Conservation (phyloP, 345 rosid genomes). For the Durio zibethinus region DNA sequence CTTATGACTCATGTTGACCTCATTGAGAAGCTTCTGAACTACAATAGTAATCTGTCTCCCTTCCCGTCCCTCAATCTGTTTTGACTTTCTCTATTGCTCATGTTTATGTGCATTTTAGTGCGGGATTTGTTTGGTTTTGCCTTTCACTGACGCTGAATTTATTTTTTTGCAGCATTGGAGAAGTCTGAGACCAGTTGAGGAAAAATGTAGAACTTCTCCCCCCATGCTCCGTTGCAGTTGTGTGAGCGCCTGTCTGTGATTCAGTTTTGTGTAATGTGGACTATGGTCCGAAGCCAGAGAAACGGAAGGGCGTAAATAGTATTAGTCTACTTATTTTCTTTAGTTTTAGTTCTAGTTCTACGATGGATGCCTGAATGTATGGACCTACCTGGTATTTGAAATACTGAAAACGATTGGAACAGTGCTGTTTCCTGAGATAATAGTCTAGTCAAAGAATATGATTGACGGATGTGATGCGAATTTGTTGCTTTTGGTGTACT, state of each 20-base stretch:
- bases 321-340: neutral
- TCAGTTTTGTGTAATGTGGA: neutral
- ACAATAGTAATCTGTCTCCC: slow-evolving; percentile 61
- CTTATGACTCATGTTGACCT: slow-evolving; percentile 99
- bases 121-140: neutral
- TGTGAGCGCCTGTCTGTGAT: neutral
- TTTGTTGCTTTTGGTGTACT: neutral
- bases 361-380: neutral
- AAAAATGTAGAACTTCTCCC: slow-evolving; percentile 1
- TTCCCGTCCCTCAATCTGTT: slow-evolving; percentile 5
- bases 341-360: too few species aligned
- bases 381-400: neutral
- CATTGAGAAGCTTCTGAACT: slow-evolving; percentile 97
- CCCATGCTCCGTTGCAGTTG: neutral
- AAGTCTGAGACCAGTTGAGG: slow-evolving; percentile 53
- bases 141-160: neutral
- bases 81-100: neutral
- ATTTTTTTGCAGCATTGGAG: slow-evolving; percentile 61
- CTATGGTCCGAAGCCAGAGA: neutral
- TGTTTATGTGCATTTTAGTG: neutral
- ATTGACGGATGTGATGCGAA: neutral
- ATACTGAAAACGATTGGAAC: neutral
- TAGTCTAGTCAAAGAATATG: neutral
- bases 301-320: neutral
- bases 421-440: neutral